A percentile compares a stretch with the other conserved stretches of the same genome.
Conservation (phyloP, 2,329 filamentous ascomycete genomes). For the Cordyceps fumosorosea region DNA sequence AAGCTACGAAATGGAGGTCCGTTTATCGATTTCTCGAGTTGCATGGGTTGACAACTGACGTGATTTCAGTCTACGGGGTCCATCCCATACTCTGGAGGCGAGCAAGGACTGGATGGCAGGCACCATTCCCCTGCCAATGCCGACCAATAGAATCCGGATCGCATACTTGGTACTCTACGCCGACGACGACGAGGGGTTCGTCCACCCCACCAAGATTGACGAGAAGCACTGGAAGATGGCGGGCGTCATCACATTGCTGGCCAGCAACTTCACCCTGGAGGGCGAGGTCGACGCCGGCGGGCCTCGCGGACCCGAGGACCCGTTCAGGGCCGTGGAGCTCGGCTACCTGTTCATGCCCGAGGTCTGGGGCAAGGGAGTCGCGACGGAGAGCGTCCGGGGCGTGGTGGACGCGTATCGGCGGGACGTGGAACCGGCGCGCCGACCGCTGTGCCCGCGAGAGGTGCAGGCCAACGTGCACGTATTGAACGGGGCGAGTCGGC, state of each 20-base stretch:
- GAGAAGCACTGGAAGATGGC: neutral
- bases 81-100: neutral
- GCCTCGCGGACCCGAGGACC: neutral
- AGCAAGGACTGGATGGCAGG: constrained; percentile 4
- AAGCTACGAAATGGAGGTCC: neutral
- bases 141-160: neutral
- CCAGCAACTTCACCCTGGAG: neutral
- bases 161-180: neutral
- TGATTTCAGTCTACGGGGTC: neutral
- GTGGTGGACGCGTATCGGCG: neutral
- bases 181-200: neutral
- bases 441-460: neutral
- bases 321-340: constrained; percentile 1
- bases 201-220: neutral
- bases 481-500: neutral
- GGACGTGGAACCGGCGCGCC: neutral
- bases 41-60: neutral
- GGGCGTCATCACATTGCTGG: neutral
- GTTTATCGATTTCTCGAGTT: neutral
- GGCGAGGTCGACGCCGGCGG: neutral
- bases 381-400: neutral
- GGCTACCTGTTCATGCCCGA: neutral
- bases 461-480: neutral
- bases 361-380: neutral
- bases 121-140: neutral